Percentiles rank a stretch among this genome's conserved stretches.
phyloP scores from a whole-genome alignment of 208 protist genomes.

The Leishmania mexicana region DNA sequence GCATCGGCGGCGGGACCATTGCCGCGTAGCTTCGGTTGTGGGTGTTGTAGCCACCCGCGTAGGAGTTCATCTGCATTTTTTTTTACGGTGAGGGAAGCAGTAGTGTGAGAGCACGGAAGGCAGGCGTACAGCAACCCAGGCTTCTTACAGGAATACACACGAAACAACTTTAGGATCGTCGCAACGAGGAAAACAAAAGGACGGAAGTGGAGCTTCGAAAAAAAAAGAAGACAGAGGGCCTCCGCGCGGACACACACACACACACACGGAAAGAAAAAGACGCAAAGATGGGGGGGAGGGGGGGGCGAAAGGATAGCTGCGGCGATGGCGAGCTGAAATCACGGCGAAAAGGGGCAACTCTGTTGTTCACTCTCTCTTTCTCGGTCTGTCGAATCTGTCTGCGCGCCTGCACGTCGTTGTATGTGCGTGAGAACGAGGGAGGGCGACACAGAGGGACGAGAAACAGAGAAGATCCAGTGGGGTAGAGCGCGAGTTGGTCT shows the following conservation, averaged over 20 bases:
- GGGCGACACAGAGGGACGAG: not conserved
- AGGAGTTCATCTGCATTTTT: conserved; percentile 34
- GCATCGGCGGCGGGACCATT: conserved; percentile 19
- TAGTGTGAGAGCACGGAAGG: not conserved
- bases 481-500: not conserved
- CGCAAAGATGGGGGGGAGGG: not conserved
- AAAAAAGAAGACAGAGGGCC: not conserved
- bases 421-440: not conserved
- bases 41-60: conserved; percentile 23
- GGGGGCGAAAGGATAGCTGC: not conserved
- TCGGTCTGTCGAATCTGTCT: not conserved
- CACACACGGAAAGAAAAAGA: not conserved
- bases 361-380: not conserved
- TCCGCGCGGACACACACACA: not conserved
- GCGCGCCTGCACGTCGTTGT: not conserved
- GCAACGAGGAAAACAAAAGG: not conserved
- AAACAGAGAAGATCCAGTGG: not conserved
- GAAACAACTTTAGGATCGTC: not conserved
- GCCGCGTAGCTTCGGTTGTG: conserved; percentile 19
- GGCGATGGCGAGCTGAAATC: not conserved
- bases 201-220: not conserved
- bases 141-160: not conserved
- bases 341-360: not conserved
- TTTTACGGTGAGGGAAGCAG: no score
- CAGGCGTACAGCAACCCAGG: not conserved